These are phyloP conservation scores for Penicillium canescens DNA, from an alignment of 495 filamentous ascomycete species.

Conservation along the genomic window DNA sequence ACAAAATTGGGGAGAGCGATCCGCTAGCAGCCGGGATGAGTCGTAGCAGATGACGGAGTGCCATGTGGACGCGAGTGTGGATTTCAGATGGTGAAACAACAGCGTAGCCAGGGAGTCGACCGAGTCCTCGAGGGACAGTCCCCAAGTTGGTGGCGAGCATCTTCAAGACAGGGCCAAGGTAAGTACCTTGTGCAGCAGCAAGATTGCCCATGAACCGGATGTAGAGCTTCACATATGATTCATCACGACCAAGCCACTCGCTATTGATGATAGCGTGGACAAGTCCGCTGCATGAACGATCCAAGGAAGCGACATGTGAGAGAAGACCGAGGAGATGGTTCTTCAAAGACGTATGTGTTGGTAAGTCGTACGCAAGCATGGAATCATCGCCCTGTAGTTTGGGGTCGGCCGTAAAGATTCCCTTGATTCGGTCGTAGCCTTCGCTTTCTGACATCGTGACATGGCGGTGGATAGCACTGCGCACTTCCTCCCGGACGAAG, in stretches of 20 bases:
- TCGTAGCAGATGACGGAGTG: conserved; percentile 71
- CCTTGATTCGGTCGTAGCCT: conserved; percentile 71
- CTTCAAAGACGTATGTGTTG: conserved; percentile 58
- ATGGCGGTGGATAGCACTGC: conserved; percentile 69
- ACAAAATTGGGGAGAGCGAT: conserved; percentile 63
- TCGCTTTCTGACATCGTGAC: conserved; percentile 60
- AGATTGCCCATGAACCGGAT: conserved; percentile 79
- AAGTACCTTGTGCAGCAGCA: conserved; percentile 73
- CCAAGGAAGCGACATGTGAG: conserved; percentile 68
- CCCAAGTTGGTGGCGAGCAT: conserved; percentile 80
- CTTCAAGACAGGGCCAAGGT: conserved; percentile 61
- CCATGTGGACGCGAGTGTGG: conserved; percentile 70
- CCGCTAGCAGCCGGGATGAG: conserved; percentile 77
- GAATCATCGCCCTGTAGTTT: conserved; percentile 44
- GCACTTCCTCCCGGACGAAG: conserved; percentile 68
- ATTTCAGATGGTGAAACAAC: conserved; percentile 58
- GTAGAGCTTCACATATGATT: conserved; percentile 76
- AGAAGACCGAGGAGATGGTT: conserved; percentile 77
- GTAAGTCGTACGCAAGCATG: conserved; percentile 34
- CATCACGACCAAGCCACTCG: conserved; percentile 83
- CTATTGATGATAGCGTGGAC: conserved; percentile 71
- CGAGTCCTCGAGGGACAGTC: conserved; percentile 50
- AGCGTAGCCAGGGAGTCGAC: conserved; percentile 60
- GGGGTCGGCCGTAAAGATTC: conserved; percentile 58
- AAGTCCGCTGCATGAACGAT: conserved; percentile 71